Evolutionary conservation across 1,284 basidiomycete species (phyloP).

Genomic region (Ustilago nuda): DNA sequence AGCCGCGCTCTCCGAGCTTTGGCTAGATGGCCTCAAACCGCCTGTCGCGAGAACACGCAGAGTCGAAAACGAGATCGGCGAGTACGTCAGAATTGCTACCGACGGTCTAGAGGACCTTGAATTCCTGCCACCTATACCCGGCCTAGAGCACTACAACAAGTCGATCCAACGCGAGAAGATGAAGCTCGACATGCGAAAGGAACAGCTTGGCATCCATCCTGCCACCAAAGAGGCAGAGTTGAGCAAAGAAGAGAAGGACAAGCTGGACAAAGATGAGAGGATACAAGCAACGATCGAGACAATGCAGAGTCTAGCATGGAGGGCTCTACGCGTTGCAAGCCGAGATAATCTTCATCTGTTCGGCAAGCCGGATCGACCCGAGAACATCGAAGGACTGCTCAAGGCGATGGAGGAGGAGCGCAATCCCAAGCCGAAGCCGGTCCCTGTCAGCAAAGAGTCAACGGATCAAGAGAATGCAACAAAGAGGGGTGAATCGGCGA

Average conservation of each 20-base stretch:
- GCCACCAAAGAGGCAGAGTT: slow-evolving; percentile 13
- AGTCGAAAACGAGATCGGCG: slow-evolving; percentile 57
- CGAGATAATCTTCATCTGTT: slow-evolving; percentile 52
- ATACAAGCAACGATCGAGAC: slow-evolving; percentile 34
- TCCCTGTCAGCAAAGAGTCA: not conserved
- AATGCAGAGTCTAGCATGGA: slow-evolving; percentile 60
- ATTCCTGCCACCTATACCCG: slow-evolving; percentile 48
- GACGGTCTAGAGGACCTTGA: slow-evolving; percentile 67
- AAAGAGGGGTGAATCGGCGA: slow-evolving; percentile 1
- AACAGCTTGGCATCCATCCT: slow-evolving; percentile 52
- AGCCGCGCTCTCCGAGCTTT: slow-evolving; percentile 61
- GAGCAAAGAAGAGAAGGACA: slow-evolving; percentile 36
- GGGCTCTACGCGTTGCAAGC: slow-evolving; percentile 54
- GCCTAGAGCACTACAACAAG: slow-evolving; percentile 52
- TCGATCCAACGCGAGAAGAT: slow-evolving; percentile 53
- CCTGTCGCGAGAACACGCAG: slow-evolving; percentile 39
- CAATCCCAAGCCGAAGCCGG: slow-evolving; percentile 36
- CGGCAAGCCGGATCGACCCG: slow-evolving; percentile 41
- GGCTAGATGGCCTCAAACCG: slow-evolving; percentile 62
- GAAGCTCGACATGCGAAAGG: slow-evolving; percentile 51
- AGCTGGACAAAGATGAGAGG: slow-evolving; percentile 41
- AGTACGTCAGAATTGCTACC: slow-evolving; percentile 48
- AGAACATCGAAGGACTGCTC: slow-evolving; percentile 49
- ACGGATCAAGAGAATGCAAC: not conserved
- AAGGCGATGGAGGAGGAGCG: slow-evolving; percentile 49